These are phyloP conservation scores for Tricholoma saponaceum DNA, from an alignment of 768 basidiomycete genomes.

Conservation along the genomic window DNA sequence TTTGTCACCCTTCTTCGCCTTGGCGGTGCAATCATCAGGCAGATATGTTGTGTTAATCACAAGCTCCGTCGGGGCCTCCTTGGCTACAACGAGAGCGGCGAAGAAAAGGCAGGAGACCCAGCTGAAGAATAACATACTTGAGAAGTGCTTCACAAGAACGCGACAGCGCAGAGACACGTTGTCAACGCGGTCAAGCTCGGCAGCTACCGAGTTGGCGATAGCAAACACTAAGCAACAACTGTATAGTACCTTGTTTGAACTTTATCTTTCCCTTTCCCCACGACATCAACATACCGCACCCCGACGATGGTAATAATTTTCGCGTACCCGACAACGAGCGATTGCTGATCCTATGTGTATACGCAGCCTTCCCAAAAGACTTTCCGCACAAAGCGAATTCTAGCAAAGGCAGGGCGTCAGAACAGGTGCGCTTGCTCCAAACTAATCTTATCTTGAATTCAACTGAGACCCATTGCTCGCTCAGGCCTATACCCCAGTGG, in stretches of 20 bases:
- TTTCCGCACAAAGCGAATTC: conserved; percentile 94
- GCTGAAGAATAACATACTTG: conserved; percentile 49
- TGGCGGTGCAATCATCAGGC: conserved; percentile 53
- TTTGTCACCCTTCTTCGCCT: conserved; percentile 56
- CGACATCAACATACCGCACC: conserved; percentile 30
- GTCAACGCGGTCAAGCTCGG: conserved; percentile 5
- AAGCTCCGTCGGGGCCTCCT: conserved; percentile 47
- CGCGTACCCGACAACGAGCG: background rate
- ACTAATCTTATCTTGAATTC: background rate
- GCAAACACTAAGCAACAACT: conserved; percentile 22
- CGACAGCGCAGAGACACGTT: no score
- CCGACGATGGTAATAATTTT: conserved; percentile 35
- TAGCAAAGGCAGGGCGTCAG: conserved; percentile 94
- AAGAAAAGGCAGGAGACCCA: conserved; percentile 44
- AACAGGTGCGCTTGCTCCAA: conserved; percentile 65
- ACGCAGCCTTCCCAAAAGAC: conserved; percentile 97
- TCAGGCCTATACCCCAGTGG: conserved; percentile 97
- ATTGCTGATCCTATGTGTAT: conserved; percentile 8
- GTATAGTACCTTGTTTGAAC: conserved; percentile 29
- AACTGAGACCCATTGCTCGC: background rate
- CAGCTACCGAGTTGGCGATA: conserved; percentile 5
- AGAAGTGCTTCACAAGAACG: conserved; percentile 8
- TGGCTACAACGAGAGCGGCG: conserved; percentile 43
- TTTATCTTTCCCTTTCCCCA: conserved; percentile 27
- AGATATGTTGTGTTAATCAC: conserved; percentile 55